phyloP scores from a whole-genome alignment of 495 filamentous ascomycete genomes.

The Penicillium flavigenum region DNA sequence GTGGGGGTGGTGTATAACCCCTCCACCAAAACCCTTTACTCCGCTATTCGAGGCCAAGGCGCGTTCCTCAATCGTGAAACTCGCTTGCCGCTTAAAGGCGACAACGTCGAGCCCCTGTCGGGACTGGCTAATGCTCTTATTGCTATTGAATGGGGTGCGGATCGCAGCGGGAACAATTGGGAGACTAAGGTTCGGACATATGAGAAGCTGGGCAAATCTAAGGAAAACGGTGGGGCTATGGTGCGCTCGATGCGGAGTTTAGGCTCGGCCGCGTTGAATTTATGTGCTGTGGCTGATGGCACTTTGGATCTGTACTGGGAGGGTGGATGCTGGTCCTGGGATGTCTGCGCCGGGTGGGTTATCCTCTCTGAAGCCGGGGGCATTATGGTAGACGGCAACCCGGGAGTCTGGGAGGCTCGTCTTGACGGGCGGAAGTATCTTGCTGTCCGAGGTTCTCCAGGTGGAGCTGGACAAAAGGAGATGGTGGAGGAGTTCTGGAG shows the following conservation, averaged over 20 bases:
- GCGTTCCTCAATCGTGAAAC: slow-evolving; percentile 56
- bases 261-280: slow-evolving; percentile 80
- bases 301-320: slow-evolving; percentile 88
- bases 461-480: slow-evolving; percentile 65
- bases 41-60: slow-evolving; percentile 66
- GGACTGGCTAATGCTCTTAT: slow-evolving; percentile 64
- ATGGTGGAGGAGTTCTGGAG: slow-evolving; percentile 83
- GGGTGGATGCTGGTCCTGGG: slow-evolving; percentile 93
- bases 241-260: slow-evolving; percentile 73
- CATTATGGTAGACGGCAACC: slow-evolving; percentile 73
- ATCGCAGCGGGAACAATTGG: slow-evolving; percentile 73
- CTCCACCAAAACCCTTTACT: slow-evolving; percentile 65
- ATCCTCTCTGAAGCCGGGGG: slow-evolving; percentile 85
- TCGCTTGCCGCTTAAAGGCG: slow-evolving; percentile 56
- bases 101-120: slow-evolving; percentile 51
- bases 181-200: slow-evolving; percentile 71
- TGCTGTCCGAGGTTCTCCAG: slow-evolving; percentile 62
- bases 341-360: slow-evolving; percentile 89
- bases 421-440: slow-evolving; percentile 80
- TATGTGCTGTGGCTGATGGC: slow-evolving; percentile 78
- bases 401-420: slow-evolving; percentile 68
- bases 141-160: slow-evolving; percentile 74
- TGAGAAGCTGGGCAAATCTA: slow-evolving; percentile 57
- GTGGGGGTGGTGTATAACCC: slow-evolving; percentile 89
- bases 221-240: slow-evolving; percentile 75